Conservation (phyloP, 2,329 filamentous ascomycete genomes). For the Alternaria sp. region DNA sequence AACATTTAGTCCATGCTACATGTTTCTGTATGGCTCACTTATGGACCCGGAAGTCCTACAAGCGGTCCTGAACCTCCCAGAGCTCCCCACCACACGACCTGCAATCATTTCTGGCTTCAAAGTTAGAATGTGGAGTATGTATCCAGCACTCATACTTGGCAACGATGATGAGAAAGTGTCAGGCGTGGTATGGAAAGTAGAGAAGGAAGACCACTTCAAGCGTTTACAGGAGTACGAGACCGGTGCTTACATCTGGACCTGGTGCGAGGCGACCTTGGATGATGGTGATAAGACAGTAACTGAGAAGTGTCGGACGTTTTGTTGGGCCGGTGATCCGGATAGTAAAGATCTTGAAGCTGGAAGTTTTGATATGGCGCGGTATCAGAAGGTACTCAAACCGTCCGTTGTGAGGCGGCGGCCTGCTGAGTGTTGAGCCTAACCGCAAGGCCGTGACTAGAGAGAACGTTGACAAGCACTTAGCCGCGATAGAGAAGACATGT, state of each 20-base stretch:
- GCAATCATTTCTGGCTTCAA: slow-evolving; percentile 32
- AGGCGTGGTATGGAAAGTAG: slow-evolving; percentile 21
- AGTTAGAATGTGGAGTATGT: slow-evolving; percentile 44
- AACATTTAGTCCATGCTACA: slow-evolving; percentile 27
- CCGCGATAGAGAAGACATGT: no score
- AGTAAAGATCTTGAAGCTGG: slow-evolving; percentile 32
- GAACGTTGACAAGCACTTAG: no score
- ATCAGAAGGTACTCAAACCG: slow-evolving; percentile 30
- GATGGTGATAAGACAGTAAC: slow-evolving; percentile 9
- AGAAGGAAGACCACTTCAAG: slow-evolving; percentile 18
- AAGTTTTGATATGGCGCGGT: slow-evolving; percentile 30
- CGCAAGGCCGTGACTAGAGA: no score
- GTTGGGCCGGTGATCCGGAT: slow-evolving; percentile 26
- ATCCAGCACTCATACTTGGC: slow-evolving; percentile 24
- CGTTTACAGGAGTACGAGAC: slow-evolving; percentile 29
- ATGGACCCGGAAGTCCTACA: slow-evolving; percentile 41
- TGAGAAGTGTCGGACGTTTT: slow-evolving; percentile 21
- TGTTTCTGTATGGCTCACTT: slow-evolving; percentile 44
- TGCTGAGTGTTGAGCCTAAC: no score
- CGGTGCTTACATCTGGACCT: slow-evolving; percentile 22
- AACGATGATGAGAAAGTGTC: slow-evolving; percentile 6
- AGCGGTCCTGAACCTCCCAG: slow-evolving; percentile 31
- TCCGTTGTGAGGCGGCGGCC: slow-evolving; percentile 14
- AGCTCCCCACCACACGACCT: slow-evolving; percentile 23
- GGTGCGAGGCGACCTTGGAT: slow-evolving; percentile 20